phyloP scores from a whole-genome alignment of 164 flowering plant genomes.

The Protea cynaroides region DNA sequence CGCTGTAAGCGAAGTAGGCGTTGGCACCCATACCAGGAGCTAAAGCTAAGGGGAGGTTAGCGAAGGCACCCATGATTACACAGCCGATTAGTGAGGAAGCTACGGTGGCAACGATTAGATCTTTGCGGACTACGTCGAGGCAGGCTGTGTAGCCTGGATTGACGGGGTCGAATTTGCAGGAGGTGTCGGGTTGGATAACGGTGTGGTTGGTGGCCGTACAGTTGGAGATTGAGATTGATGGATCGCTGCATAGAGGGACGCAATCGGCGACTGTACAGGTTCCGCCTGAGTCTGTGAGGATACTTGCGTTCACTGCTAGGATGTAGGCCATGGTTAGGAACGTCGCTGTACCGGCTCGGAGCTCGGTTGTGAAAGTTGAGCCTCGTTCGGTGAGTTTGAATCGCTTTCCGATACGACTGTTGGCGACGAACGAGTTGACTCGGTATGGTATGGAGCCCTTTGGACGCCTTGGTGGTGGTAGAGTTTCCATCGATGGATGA shows the following conservation, averaged over 20 bases:
- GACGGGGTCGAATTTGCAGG: conserved; percentile 72
- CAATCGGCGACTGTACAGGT: conserved; percentile 80
- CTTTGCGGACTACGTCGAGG: conserved; percentile 40
- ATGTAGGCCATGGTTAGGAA: conserved; percentile 96
- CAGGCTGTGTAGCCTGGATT: conserved; percentile 77
- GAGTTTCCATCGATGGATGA: background rate
- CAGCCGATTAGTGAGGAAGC: conserved; percentile 77
- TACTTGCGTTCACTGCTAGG: conserved; percentile 87
- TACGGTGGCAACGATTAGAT: conserved; percentile 76
- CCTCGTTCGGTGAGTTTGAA: conserved; percentile 65
- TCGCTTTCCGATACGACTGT: conserved; percentile 45
- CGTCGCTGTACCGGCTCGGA: conserved; percentile 90
- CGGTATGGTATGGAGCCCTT: conserved; percentile 8
- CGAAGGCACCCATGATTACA: conserved; percentile 72
- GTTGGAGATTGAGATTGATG: conserved; percentile 23
- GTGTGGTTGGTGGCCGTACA: conserved; percentile 25
- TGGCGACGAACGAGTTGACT: conserved; percentile 47
- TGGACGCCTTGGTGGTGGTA: background rate
- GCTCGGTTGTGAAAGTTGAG: conserved; percentile 79
- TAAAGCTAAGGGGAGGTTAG: conserved; percentile 71
- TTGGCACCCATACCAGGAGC: conserved; percentile 97
- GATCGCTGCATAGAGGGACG: conserved; percentile 48
- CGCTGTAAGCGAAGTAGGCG: conserved; percentile 87
- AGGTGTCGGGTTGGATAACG: conserved; percentile 41
- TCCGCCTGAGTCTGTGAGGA: conserved; percentile 82